Percentiles rank a stretch among this genome's conserved stretches.
Conservation (phyloP, 192 early-diverging fungal genomes). For the Radiomyces spectabilis region DNA sequence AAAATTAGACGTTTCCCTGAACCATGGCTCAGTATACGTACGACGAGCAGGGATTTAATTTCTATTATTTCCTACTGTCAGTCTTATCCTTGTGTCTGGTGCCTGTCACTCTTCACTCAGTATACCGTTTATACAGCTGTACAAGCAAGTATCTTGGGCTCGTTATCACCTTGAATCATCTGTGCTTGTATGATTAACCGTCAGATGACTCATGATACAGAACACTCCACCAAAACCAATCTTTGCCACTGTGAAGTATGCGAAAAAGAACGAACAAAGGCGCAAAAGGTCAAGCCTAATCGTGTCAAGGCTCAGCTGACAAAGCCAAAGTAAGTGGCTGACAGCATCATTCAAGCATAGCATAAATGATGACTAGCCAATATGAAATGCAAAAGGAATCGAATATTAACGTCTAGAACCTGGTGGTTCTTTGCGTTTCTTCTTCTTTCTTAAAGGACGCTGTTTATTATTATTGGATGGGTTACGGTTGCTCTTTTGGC, state of each 20-base stretch:
- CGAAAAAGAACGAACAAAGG: constrained; percentile 7
- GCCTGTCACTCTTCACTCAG: constrained; percentile 52
- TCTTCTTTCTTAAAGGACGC: constrained; percentile 14
- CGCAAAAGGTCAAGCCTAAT: constrained; percentile 2
- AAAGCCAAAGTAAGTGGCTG: constrained; percentile 5
- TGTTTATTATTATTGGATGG: constrained; percentile 58
- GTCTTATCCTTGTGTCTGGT: constrained; percentile 76
- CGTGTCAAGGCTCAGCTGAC: constrained; percentile 1
- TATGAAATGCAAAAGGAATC: too few species aligned
- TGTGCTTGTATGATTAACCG: too few species aligned
- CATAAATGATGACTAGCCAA: too few species aligned
- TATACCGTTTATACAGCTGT: constrained; percentile 5
- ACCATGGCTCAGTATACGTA: constrained; percentile 85
- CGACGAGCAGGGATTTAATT: constrained; percentile 91
- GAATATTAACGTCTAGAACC: too few species aligned
- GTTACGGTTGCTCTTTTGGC: constrained; percentile 53
- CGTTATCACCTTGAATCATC: neutral
- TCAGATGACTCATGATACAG: neutral
- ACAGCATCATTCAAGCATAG: too few species aligned
- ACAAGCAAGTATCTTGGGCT: constrained; percentile 4
- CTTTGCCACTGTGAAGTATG: constrained; percentile 16
- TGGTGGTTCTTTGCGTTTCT: too few species aligned
- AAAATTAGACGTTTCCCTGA: too few species aligned
- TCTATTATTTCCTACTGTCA: constrained; percentile 89
- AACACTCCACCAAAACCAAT: neutral